Conservation (phyloP, 495 filamentous ascomycete genomes). For the Lindgomyces ingoldianus region DNA sequence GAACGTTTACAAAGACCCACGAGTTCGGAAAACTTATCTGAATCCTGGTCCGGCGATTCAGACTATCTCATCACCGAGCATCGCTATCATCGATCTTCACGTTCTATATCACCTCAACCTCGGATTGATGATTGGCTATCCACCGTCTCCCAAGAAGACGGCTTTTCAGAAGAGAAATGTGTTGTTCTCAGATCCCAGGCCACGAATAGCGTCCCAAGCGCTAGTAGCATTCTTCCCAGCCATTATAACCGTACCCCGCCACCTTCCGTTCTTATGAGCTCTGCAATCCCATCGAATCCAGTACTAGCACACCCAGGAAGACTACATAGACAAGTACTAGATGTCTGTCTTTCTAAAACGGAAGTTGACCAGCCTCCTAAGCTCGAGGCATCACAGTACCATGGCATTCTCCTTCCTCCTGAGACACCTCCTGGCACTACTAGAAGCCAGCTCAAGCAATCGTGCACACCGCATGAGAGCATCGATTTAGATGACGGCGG, state of each 20-base stretch:
- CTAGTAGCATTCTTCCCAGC: background rate
- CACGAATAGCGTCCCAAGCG: background rate
- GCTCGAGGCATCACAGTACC: background rate
- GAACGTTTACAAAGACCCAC: background rate
- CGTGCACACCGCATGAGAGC: background rate
- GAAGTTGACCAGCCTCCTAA: background rate
- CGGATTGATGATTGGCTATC: conserved; percentile 15
- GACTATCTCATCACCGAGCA: background rate
- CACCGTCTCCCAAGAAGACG: background rate
- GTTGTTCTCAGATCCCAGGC: too few species aligned
- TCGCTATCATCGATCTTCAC: background rate
- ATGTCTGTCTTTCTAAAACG: background rate
- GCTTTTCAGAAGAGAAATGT: background rate
- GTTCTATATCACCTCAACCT: background rate
- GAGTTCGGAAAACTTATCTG: background rate
- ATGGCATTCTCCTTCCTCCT: background rate
- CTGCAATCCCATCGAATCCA: too few species aligned
- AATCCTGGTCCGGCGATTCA: conserved; percentile 22
- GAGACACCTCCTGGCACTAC: background rate
- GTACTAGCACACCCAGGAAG: too few species aligned
- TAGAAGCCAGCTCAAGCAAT: background rate
- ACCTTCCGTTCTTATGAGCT: background rate
- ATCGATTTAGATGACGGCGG: background rate
- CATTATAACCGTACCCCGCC: background rate
- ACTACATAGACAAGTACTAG: background rate